These are phyloP conservation scores for Mucor racemosus DNA, from an alignment of 371 early-diverging fungal species.

Conservation along the genomic window DNA sequence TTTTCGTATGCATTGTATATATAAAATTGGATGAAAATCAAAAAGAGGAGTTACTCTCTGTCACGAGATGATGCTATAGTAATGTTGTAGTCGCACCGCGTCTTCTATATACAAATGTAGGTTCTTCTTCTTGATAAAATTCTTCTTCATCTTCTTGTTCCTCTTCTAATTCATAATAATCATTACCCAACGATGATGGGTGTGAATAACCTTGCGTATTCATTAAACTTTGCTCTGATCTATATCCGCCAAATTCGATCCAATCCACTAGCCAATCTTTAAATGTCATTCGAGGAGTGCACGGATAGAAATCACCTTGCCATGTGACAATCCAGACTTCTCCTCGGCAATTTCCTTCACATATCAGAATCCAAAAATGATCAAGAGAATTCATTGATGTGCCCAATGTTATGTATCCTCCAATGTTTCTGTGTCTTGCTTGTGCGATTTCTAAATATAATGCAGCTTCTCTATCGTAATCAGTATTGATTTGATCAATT, in stretches of 20 bases:
- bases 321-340: constrained; percentile 20
- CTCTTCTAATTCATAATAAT: neutral
- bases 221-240: neutral
- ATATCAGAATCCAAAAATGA: constrained; percentile 24
- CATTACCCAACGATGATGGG: neutral
- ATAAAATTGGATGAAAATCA: neutral
- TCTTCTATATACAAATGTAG: neutral
- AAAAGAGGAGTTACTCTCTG: neutral
- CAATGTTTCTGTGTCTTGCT: neutral
- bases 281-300: constrained; percentile 21
- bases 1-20: neutral
- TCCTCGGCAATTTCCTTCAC: constrained; percentile 20
- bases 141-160: neutral
- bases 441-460: neutral
- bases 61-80: constrained; percentile 15
- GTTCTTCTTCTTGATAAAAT: neutral
- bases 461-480: neutral
- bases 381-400: constrained; percentile 10
- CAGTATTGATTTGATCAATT: neutral
- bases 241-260: neutral
- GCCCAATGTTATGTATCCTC: constrained; percentile 19
- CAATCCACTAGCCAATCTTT: constrained; percentile 16
- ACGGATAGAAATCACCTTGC: constrained; percentile 15
- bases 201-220: constrained; percentile 1
- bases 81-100: neutral